Evolutionary conservation across 2,329 filamentous ascomycete genomes (phyloP).

Genomic region (Orbilia javanica): DNA sequence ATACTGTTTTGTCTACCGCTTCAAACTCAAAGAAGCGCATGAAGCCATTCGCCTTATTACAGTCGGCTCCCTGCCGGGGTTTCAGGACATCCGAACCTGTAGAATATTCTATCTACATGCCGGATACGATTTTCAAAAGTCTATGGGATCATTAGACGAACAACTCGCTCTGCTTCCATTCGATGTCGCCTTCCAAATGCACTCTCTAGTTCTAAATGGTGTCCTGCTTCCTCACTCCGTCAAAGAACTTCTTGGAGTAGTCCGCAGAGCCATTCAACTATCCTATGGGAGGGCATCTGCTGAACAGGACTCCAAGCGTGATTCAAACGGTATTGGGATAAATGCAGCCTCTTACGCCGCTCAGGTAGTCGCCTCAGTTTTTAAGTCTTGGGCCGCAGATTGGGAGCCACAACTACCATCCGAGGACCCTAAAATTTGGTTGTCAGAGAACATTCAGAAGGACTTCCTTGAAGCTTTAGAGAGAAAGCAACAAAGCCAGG

Average conservation of each 20-base stretch:
- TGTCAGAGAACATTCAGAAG: slow-evolving; percentile 65
- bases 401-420: slow-evolving; percentile 71
- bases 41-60: slow-evolving; percentile 62
- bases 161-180: slow-evolving; percentile 67
- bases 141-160: slow-evolving; percentile 64
- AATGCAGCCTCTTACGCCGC: slow-evolving; percentile 38
- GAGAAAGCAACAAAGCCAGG: slow-evolving; percentile 61
- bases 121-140: slow-evolving; percentile 55
- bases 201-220: slow-evolving; percentile 74
- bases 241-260: slow-evolving; percentile 66
- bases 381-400: slow-evolving; percentile 70
- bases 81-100: slow-evolving; percentile 32
- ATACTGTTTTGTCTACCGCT: slow-evolving; percentile 70
- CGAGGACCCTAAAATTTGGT: slow-evolving; percentile 69
- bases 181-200: slow-evolving; percentile 73
- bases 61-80: slow-evolving; percentile 38
- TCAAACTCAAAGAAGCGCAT: slow-evolving; percentile 63
- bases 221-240: slow-evolving; percentile 72
- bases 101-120: slow-evolving; percentile 25
- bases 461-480: slow-evolving; percentile 64
- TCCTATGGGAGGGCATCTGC: not conserved
- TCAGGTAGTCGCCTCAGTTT: slow-evolving; percentile 65
- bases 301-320: slow-evolving; percentile 49
- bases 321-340: slow-evolving; percentile 62
- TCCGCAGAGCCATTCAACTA: slow-evolving; percentile 62